These are phyloP conservation scores for Alternaria dauci DNA, from an alignment of 2,329 filamentous ascomycete genomes.

Conservation along the genomic window DNA sequence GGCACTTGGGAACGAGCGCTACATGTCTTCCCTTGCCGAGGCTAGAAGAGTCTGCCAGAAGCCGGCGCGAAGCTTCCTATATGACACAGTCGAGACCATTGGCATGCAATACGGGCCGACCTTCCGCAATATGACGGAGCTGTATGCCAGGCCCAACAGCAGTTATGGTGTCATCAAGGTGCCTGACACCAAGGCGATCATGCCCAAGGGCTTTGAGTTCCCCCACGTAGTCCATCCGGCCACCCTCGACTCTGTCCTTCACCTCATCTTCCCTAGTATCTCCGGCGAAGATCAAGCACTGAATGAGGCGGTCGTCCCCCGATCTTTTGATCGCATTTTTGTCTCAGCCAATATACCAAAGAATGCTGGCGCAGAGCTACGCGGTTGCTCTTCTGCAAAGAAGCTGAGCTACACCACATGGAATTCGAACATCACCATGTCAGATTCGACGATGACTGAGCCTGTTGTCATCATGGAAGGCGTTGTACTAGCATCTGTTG, in stretches of 20 bases:
- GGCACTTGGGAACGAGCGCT: neutral
- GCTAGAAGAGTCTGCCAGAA: constrained; percentile 5
- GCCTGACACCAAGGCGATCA: constrained; percentile 4
- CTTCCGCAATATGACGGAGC: constrained; percentile 27
- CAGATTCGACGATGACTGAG: constrained; percentile 6
- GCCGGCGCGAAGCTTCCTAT: constrained; percentile 12
- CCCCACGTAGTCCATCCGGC: constrained; percentile 11
- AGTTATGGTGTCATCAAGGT: constrained; percentile 13
- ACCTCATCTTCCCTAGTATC: constrained; percentile 14
- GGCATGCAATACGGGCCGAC: constrained; percentile 19
- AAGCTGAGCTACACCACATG: constrained; percentile 16
- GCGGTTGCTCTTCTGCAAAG: constrained; percentile 12
- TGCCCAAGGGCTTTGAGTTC: constrained; percentile 13
- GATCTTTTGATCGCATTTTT: constrained; percentile 12
- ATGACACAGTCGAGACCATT: constrained; percentile 13
- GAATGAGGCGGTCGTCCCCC: constrained; percentile 11
- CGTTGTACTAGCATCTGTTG: constrained; percentile 10
- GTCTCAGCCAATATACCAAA: constrained; percentile 4
- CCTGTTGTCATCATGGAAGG: constrained; percentile 13
- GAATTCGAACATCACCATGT: constrained; percentile 12
- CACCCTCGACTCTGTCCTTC: constrained; percentile 14
- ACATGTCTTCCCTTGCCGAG: constrained; percentile 4
- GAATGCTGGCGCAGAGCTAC: constrained; percentile 4
- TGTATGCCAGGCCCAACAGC: neutral
- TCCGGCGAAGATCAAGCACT: constrained; percentile 21